Evolutionary conservation across 257 asterid genomes (phyloP).

Genomic region (Pogostemon cablin): DNA sequence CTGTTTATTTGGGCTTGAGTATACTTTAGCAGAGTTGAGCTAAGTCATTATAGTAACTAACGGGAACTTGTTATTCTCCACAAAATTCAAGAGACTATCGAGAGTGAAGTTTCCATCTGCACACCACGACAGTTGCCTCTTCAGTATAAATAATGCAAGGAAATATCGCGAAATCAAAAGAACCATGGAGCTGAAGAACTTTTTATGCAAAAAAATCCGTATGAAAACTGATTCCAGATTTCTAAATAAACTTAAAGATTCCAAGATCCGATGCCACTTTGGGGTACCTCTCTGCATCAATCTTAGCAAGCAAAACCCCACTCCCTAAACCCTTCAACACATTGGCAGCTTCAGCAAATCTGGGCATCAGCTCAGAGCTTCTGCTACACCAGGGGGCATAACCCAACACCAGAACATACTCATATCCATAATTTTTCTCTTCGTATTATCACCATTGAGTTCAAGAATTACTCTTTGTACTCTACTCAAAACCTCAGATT

Average conservation of each 20-base stretch:
- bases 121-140: conserved; percentile 28
- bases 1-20: conserved; percentile 62
- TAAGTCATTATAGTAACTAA: conserved; percentile 4
- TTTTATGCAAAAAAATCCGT: conserved; percentile 3
- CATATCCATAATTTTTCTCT: conserved; percentile 64
- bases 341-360: conserved; percentile 92
- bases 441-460: conserved; percentile 60
- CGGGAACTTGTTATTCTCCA: too few species aligned
- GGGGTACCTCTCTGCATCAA: conserved; percentile 81
- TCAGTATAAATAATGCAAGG: conserved; percentile 12
- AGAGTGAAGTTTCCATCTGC: too few species aligned
- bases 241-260: too few species aligned
- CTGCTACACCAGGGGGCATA: conserved; percentile 62
- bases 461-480: conserved; percentile 89
- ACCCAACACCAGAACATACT: conserved; percentile 49
- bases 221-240: background rate
- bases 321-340: conserved; percentile 64
- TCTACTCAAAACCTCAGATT: conserved; percentile 74
- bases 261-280: too few species aligned
- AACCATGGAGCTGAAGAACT: conserved; percentile 14
- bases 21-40: conserved; percentile 81
- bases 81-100: too few species aligned
- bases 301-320: conserved; percentile 67
- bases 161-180: background rate
- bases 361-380: conserved; percentile 95